Base-by-base conservation (phyloP, 805 yeast genomes). In the Starmerella floricola region DNA sequence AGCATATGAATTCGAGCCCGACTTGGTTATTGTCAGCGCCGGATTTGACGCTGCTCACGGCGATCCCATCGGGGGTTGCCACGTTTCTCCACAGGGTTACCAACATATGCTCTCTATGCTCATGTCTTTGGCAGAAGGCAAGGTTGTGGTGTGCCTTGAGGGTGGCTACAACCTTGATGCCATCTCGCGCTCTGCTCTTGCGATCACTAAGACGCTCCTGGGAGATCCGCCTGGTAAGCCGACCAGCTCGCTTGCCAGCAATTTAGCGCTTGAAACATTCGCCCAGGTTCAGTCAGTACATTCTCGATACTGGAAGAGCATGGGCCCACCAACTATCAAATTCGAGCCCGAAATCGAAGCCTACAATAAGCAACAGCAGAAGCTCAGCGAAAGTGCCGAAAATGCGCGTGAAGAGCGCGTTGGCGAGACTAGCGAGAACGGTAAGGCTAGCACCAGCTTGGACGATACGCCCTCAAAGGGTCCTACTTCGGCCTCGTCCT, bases 21-120 rank as follows among this genome's bases (percentile, higher is more conserved):
- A 91, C 63, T 68, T 91, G 49, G 88, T 87, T 4, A 84, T 91
- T 28, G 78, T 91, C 26, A 83, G 95, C 16, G 78, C 97, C 0
- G 99, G 99, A 0, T 91, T 91, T 55, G 99, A 91, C 64, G 98
- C 98, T 17, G 99, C 99, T 1, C 95, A 84, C 55, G 97, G 97
- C 46, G 99, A 91, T 62, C 79, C 85, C 45, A 83, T 91, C 49
- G 99, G 98, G 10, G 94, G 88, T 36, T 91, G 96, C 60, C 93
- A 84, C 59, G 94, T 91, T 2, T 72, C 95, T 0, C 98, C 98
- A 2, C 80, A 86, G 30, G 95, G 95, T 12, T 91, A 91, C 59
- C 96, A 95, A 8, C 87, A 86, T 49, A 86, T 91, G 95, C 83
- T 96, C 3, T 94, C 86, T 57, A 71, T 78, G 77, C 67, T 91